Conservation (phyloP, 2,329 filamentous ascomycete genomes). For the Decorospora gaudefroyi region DNA sequence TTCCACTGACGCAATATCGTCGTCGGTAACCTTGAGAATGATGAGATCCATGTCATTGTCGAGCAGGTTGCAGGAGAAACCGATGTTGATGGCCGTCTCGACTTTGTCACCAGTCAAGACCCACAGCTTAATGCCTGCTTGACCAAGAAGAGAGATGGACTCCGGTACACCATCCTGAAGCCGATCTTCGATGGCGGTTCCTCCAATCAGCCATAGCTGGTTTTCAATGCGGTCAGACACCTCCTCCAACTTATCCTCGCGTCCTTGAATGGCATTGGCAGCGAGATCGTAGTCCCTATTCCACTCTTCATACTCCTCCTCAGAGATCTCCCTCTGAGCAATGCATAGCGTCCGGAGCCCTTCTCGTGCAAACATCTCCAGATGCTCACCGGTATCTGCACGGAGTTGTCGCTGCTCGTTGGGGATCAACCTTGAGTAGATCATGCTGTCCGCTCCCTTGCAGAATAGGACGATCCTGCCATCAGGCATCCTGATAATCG, state of each 20-base stretch:
- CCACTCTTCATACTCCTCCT: conserved; percentile 84
- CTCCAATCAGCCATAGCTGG: conserved; percentile 83
- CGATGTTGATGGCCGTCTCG: conserved; percentile 99
- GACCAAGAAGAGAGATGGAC: conserved; percentile 85
- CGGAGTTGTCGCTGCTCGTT: conserved; percentile 87
- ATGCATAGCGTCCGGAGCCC: conserved; percentile 94
- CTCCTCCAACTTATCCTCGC: conserved; percentile 90
- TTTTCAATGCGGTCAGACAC: conserved; percentile 91
- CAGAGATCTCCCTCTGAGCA: conserved; percentile 76
- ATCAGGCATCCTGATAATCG: conserved; percentile 93
- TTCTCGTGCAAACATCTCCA: conserved; percentile 96
- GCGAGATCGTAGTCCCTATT: conserved; percentile 85
- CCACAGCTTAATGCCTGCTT: conserved; percentile 98
- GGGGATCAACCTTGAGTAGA: conserved; percentile 85
- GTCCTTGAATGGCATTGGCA: conserved; percentile 77
- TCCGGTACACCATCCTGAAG: conserved; percentile 96
- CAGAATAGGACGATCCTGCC: conserved; percentile 88
- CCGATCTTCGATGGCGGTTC: conserved; percentile 95
- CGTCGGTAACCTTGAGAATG: conserved; percentile 81
- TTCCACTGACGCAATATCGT: conserved; percentile 66
- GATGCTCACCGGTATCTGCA: conserved; percentile 82
- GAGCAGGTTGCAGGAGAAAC: conserved; percentile 96
- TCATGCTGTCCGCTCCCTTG: conserved; percentile 96
- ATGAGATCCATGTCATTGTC: conserved; percentile 98
- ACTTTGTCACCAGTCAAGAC: conserved; percentile 98